phyloP scores from a whole-genome alignment of 495 filamentous ascomycete genomes.

The Penicillium argentinense region DNA sequence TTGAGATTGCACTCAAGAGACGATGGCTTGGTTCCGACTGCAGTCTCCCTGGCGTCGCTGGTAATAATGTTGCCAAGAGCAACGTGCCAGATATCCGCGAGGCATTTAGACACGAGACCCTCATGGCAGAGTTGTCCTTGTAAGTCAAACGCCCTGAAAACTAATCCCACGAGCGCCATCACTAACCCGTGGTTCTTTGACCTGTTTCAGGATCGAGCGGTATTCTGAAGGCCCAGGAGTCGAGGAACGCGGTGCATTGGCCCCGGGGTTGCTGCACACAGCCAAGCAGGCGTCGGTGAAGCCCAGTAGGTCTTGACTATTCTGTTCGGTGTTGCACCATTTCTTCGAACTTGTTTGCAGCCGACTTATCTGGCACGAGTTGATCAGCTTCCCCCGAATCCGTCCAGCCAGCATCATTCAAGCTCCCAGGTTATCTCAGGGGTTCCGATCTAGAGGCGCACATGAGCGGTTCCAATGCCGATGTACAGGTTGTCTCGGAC shows the following conservation, averaged over 20 bases:
- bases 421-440: no score
- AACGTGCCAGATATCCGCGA: slow-evolving; percentile 93
- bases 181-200: no score
- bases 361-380: neutral
- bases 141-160: slow-evolving; percentile 39
- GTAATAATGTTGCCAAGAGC: slow-evolving; percentile 90
- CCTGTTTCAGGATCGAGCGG: slow-evolving; percentile 22
- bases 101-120: slow-evolving; percentile 81
- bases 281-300: slow-evolving; percentile 17
- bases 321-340: no score
- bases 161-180: neutral
- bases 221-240: slow-evolving; percentile 20
- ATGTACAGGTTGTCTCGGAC: no score
- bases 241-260: slow-evolving; percentile 16
- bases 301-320: neutral
- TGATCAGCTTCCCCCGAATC: neutral
- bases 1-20: slow-evolving; percentile 83
- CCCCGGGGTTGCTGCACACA: slow-evolving; percentile 18
- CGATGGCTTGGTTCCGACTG: slow-evolving; percentile 83
- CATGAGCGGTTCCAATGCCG: no score
- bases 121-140: slow-evolving; percentile 79
- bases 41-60: slow-evolving; percentile 67
- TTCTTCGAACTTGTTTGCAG: neutral
- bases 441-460: no score
- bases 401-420: no score